phyloP scores from a whole-genome alignment of 23 red algal genomes.

The Pyropia haitanensis region DNA sequence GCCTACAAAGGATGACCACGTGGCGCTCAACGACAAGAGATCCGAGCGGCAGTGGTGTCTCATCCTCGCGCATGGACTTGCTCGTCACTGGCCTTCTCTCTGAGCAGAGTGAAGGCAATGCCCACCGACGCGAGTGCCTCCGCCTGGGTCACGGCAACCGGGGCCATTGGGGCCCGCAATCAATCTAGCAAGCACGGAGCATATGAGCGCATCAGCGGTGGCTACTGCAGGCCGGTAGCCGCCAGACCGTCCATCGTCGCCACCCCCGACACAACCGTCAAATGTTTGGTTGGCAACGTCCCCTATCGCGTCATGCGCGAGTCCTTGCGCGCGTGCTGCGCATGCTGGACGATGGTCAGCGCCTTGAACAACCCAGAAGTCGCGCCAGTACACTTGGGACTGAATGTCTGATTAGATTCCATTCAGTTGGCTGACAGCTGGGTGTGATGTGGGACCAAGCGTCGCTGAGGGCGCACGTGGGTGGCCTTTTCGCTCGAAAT shows the following conservation, averaged over 20 bases:
- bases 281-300: background rate
- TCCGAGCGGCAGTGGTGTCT: too few relatives aligned
- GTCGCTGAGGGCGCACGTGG: too few relatives aligned
- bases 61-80: too few relatives aligned
- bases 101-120: too few relatives aligned
- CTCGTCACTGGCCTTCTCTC: too few relatives aligned
- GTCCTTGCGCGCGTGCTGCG: background rate
- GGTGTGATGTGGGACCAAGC: too few relatives aligned
- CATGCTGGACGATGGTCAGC: slow-evolving; percentile 9
- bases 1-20: too few relatives aligned
- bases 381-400: background rate
- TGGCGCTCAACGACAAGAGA: too few relatives aligned
- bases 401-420: too few relatives aligned
- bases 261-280: background rate
- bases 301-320: slow-evolving; percentile 1
- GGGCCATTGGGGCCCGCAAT: background rate
- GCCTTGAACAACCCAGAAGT: slow-evolving; percentile 22
- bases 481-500: too few relatives aligned
- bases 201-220: background rate
- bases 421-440: too few relatives aligned
- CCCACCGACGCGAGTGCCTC: slow-evolving; percentile 5
- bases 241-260: background rate
- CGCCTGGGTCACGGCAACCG: background rate
- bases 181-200: background rate
- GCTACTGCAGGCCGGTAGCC: background rate